phyloP scores from a whole-genome alignment of 208 protist species.

The Leishmania aethiopica region DNA sequence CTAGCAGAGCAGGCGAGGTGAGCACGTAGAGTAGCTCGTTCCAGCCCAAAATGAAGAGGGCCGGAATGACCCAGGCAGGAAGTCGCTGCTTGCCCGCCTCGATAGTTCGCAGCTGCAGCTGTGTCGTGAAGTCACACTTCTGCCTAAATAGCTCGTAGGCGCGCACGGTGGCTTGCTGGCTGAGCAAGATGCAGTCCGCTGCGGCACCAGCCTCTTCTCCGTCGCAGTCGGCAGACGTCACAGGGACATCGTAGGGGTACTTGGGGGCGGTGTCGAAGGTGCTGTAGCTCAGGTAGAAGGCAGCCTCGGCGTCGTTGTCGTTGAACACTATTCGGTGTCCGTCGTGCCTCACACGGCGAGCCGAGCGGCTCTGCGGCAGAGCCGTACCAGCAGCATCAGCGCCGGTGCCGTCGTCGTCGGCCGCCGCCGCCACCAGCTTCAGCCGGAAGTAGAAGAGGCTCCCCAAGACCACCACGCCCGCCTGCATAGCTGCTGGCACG shows the following conservation, averaged over 20 bases:
- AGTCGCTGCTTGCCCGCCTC: slow-evolving; percentile 62
- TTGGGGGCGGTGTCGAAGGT: slow-evolving; percentile 43
- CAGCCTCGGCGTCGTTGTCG: slow-evolving; percentile 50
- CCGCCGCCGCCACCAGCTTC: slow-evolving; percentile 25
- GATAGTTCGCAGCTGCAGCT: slow-evolving; percentile 75
- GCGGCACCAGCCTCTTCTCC: slow-evolving; percentile 28
- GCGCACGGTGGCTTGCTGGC: slow-evolving; percentile 46
- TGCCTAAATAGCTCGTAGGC: slow-evolving; percentile 77
- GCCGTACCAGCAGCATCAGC: background rate
- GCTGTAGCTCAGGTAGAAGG: slow-evolving; percentile 63
- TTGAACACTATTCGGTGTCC: slow-evolving; percentile 36
- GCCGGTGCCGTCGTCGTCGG: background rate
- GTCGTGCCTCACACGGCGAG: slow-evolving; percentile 30
- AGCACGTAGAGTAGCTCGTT: slow-evolving; percentile 87
- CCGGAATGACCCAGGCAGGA: slow-evolving; percentile 77
- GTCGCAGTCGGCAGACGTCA: slow-evolving; percentile 14
- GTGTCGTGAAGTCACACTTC: slow-evolving; percentile 84
- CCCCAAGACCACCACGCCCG: slow-evolving; percentile 63
- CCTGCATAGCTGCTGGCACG: slow-evolving; percentile 66
- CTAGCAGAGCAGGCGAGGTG: slow-evolving; percentile 67
- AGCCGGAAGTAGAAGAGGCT: slow-evolving; percentile 84
- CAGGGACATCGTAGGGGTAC: slow-evolving; percentile 51
- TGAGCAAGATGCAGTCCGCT: slow-evolving; percentile 65
- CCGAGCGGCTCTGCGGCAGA: slow-evolving; percentile 25
- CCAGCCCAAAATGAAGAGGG: slow-evolving; percentile 72